Conservation (phyloP, 225 moss, liverwort and hornwort genomes). For the Marchantia paleacea region DNA sequence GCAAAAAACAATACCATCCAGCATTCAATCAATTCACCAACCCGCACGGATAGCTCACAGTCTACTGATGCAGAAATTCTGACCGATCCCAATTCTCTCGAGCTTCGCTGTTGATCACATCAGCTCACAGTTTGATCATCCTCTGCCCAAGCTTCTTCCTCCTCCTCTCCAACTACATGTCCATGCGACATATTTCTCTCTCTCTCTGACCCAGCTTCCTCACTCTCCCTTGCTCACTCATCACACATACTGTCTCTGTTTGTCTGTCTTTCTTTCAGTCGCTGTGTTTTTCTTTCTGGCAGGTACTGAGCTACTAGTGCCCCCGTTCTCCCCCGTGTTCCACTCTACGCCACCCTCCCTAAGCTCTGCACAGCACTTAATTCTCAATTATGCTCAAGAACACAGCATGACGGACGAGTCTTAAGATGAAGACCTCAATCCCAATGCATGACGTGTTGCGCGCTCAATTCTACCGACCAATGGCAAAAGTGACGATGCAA, state of each 20-base stretch:
- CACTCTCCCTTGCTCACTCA: neutral
- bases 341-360: neutral
- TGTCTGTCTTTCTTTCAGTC: no score
- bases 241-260: neutral
- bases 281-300: neutral
- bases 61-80: neutral
- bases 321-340: neutral
- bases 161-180: neutral
- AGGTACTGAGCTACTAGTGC: neutral
- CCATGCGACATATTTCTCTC: constrained; percentile 2
- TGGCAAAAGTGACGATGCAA: constrained; percentile 14
- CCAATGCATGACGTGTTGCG: constrained; percentile 14
- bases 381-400: constrained; percentile 14
- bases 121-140: neutral
- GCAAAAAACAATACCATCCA: constrained; percentile 7
- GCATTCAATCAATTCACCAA: constrained; percentile 4
- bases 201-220: neutral
- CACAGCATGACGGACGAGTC: neutral
- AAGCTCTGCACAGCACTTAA: constrained; percentile 10
- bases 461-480: constrained; percentile 14
- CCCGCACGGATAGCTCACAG: neutral
- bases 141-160: neutral
- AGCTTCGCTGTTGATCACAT: neutral
- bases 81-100: neutral
- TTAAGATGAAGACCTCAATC: constrained; percentile 10